Evolutionary conservation across 2,329 filamentous ascomycete species (phyloP), one percentile per base, ranked within the genome.

Genomic region (Botrytis fabae): DNA sequence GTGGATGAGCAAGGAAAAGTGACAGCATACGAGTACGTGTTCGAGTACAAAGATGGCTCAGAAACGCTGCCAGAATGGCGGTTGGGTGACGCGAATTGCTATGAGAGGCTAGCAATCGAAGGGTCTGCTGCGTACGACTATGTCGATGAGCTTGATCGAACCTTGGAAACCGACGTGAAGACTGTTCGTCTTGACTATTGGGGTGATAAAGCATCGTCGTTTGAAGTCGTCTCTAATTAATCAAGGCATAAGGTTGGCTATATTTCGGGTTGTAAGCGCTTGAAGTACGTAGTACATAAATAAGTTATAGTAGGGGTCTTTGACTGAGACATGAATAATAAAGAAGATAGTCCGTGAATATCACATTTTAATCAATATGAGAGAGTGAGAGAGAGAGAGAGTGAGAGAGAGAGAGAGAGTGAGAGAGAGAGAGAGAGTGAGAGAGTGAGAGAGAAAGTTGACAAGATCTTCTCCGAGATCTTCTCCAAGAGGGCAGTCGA

Each of bases 71-170:
- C 28, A 20, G 57, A 59, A 59, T 59, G 57, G 57, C 57, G 18
- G 16, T 35, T 59, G 28, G 57, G 57, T 59, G 18, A 22, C 2
- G 28, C 28, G 22, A 4, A 38, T 25, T 44, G 35, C 40, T 64
- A 64, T 12, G 62, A 64, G 62, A 64, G 62, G 25, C 25, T 44
- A 18, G 38, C 44, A 6, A 46, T 64, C 35, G 35, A 64, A n/a
- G 35, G 62, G 2, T 12, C 20, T 20, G 62, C 44, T 40, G 62
- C 62, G 3, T 64, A 42, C 28, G 35, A 64, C 28, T 46, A 64
- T 46, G 62, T 64, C n/a, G 62, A 64, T 64, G 62, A 40, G 35
- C n/a, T 64, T n/a, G 62, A 64, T 64, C 10, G n/a, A 28, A 32
- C 18, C 20, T 46, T 64, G 44, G 14, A 38, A 40, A 64, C 22